Percentiles rank a stretch among this genome's conserved stretches.
phyloP scores from a whole-genome alignment of 345 rosid genomes.

The Bruguiera gymnorhiza region DNA sequence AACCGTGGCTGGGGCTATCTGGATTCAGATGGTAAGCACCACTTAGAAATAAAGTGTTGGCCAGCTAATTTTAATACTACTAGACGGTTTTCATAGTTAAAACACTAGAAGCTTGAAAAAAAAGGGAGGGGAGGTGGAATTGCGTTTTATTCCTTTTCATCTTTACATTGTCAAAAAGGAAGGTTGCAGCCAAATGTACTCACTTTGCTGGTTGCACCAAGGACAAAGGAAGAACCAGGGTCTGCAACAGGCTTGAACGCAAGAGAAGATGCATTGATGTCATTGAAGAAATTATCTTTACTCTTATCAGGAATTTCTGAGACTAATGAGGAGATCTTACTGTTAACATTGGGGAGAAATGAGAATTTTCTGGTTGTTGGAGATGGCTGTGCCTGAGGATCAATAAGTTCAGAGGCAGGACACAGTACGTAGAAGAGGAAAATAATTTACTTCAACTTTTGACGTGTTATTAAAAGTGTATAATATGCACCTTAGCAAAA shows the following conservation, averaged over 20 bases:
- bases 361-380: constrained; percentile 34
- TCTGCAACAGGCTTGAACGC: constrained; percentile 67
- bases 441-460: neutral
- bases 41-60: neutral
- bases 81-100: neutral
- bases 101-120: neutral
- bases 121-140: neutral
- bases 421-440: constrained; percentile 9
- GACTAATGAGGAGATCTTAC: constrained; percentile 29
- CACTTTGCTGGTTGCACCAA: constrained; percentile 44
- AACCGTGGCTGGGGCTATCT: constrained; percentile 25
- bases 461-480: neutral
- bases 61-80: neutral
- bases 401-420: constrained; percentile 13
- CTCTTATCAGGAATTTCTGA: constrained; percentile 43
- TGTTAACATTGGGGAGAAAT: constrained; percentile 46
- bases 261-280: constrained; percentile 54
- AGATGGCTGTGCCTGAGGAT: constrained; percentile 64
- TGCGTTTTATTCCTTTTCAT: neutral
- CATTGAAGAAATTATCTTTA: constrained; percentile 58
- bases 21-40: constrained; percentile 11
- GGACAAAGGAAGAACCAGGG: constrained; percentile 47
- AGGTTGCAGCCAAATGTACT: constrained; percentile 14
- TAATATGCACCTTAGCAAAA: neutral
- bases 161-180: neutral